Percentiles rank a stretch among this genome's conserved stretches.
Evolutionary conservation across 306 rosid species (phyloP).

Genomic region (Vigna mungo): DNA sequence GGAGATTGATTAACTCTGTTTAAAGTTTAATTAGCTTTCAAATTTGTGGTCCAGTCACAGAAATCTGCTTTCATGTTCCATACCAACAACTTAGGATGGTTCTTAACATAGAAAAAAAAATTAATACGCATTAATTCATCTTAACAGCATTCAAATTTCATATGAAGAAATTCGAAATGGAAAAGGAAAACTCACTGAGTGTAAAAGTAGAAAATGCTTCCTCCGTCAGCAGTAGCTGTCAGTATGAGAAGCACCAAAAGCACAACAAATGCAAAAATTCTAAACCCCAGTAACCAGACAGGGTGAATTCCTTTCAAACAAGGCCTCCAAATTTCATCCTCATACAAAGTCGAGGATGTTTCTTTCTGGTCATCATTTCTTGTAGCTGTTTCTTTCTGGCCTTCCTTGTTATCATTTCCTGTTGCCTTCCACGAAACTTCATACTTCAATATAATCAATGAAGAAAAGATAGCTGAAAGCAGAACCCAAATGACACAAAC

Average conservation of each 20-base stretch:
- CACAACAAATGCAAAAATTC: conserved; percentile 79
- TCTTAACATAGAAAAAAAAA: neutral
- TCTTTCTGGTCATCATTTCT: conserved; percentile 46
- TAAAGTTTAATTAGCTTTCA: neutral
- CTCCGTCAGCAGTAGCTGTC: conserved; percentile 73
- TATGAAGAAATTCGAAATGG: conserved; percentile 29
- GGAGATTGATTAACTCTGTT: neutral
- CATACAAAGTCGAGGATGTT: conserved; percentile 62
- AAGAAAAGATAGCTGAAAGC: conserved; percentile 56
- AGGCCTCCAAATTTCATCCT: conserved; percentile 95
- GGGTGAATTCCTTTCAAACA: conserved; percentile 91
- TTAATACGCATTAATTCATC: neutral
- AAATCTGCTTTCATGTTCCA: conserved; percentile 1
- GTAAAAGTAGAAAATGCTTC: conserved; percentile 75
- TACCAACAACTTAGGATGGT: conserved; percentile 20
- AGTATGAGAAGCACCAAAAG: conserved; percentile 75
- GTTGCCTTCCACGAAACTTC: conserved; percentile 53
- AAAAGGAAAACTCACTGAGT: conserved; percentile 70
- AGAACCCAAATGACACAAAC: conserved; percentile 70
- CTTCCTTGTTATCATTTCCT: conserved; percentile 45
- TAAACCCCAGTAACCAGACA: conserved; percentile 82
- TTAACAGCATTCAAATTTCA: conserved; percentile 19
- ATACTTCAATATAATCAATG: conserved; percentile 59
- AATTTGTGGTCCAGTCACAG: conserved; percentile 5
- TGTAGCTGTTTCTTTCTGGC: conserved; percentile 43